phyloP scores from a whole-genome alignment of 495 filamentous ascomycete genomes.

The Penicillium taxi region DNA sequence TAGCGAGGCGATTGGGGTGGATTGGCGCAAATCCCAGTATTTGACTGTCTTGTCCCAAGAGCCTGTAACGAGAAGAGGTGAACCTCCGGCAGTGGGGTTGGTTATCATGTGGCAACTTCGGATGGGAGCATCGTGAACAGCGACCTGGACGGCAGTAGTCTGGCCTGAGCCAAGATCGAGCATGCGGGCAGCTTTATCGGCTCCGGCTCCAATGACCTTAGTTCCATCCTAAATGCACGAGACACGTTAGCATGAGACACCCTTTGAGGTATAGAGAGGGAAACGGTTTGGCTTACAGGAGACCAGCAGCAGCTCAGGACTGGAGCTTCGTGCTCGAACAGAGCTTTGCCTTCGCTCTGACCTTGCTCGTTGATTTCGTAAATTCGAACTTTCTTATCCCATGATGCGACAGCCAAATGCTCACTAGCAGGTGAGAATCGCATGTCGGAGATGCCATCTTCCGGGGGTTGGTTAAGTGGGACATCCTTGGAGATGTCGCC shows the following conservation, averaged over 20 bases:
- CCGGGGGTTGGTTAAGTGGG: slow-evolving; percentile 62
- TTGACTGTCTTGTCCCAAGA: slow-evolving; percentile 96
- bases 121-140: slow-evolving; percentile 73
- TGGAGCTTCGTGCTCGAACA: slow-evolving; percentile 68
- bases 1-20: slow-evolving; percentile 54
- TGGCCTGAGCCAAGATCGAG: slow-evolving; percentile 58
- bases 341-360: slow-evolving; percentile 65
- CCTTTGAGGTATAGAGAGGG: background rate
- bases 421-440: slow-evolving; percentile 71
- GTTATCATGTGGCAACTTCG: slow-evolving; percentile 68
- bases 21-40: slow-evolving; percentile 82
- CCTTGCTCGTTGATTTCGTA: slow-evolving; percentile 73
- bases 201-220: slow-evolving; percentile 74
- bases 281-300: slow-evolving; percentile 50
- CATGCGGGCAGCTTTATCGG: slow-evolving; percentile 76
- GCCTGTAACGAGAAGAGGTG: slow-evolving; percentile 70
- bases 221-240: slow-evolving; percentile 47
- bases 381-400: slow-evolving; percentile 91
- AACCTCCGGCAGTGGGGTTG: slow-evolving; percentile 40
- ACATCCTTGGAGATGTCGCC: slow-evolving; percentile 91
- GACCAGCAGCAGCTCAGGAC: slow-evolving; percentile 77
- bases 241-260: slow-evolving; percentile 4
- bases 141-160: slow-evolving; percentile 53
- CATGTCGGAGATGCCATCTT: slow-evolving; percentile 80
- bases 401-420: slow-evolving; percentile 76